Percentiles rank a stretch among this genome's conserved stretches.
Conservation (phyloP, 2,329 filamentous ascomycete species). For the Daldinia sp. region DNA sequence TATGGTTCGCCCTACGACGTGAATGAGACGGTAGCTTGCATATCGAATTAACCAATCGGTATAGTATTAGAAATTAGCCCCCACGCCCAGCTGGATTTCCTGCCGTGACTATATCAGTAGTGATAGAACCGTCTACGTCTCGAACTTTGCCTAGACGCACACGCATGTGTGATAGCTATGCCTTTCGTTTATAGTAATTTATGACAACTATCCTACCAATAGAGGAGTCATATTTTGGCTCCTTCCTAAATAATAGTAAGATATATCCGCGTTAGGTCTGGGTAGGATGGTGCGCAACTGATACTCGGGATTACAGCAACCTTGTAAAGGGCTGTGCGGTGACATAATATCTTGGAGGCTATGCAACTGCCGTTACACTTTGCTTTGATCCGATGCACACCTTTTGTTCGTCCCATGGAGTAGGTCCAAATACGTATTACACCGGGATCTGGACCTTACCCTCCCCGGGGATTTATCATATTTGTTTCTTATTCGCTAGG, state of each 20-base stretch:
- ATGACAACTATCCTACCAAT: not conserved
- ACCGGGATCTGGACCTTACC: slow-evolving; percentile 4
- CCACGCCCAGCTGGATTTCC: slow-evolving; percentile 29
- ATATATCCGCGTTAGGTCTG: slow-evolving; percentile 3
- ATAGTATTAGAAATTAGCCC: slow-evolving; percentile 17
- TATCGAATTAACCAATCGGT: slow-evolving; percentile 18
- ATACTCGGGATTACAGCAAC: slow-evolving; percentile 18
- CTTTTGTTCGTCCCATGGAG: not conserved
- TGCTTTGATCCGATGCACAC: slow-evolving; percentile 1
- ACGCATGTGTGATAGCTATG: not conserved
- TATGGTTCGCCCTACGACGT: slow-evolving; percentile 13
- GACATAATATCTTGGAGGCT: slow-evolving; percentile 30
- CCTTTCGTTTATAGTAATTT: not conserved
- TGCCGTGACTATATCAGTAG: not conserved
- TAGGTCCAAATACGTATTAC: slow-evolving; percentile 22
- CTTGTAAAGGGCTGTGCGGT: slow-evolving; percentile 24
- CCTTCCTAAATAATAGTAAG: not conserved
- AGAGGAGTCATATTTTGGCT: not conserved
- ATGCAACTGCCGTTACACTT: slow-evolving; percentile 37
- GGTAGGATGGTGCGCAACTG: slow-evolving; percentile 17
- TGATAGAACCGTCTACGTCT: slow-evolving; percentile 13
- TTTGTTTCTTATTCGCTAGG: not conserved
- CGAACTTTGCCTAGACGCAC: slow-evolving; percentile 10
- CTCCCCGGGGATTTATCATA: slow-evolving; percentile 13
- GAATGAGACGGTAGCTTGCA: slow-evolving; percentile 25